Base-by-base conservation (phyloP, 768 basidiomycete species). In the Gloeophyllum trabeum region DNA sequence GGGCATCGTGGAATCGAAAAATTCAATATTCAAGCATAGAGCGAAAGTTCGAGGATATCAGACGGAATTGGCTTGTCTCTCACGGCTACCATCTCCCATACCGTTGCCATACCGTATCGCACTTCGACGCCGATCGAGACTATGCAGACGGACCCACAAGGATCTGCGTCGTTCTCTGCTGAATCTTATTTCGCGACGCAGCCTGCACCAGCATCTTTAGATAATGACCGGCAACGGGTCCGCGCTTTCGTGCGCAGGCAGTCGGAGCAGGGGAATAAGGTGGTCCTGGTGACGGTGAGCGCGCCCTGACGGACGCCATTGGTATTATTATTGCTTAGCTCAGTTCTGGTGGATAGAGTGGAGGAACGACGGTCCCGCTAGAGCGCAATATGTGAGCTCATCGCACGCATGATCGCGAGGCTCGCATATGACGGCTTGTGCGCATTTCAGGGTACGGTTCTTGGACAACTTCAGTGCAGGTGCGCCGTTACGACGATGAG, bases 391-490 rank as follows among this genome's bases (percentile, higher is more conserved):
- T 97, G 96, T 97, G 73, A 79, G 93, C 70, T 42, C 22, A 16
- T 40, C 37, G 28, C 30, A 20, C 42, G 22, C 39, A 43, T 58
- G 40, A 45, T 45, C 46, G 44, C 47, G n/a, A n/a, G n/a, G n/a
- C n/a, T n/a, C n/a, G n/a, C n/a, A n/a, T n/a, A n/a, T n/a, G n/a
- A n/a, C n/a, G n/a, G n/a, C 48, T 46, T 51, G 55, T 57, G 26
- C 21, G 30, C 35, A n/a, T 47, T 44, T 49, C 54, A 99, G 94
- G 52, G 96, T 99, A 37, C 88, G 96, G 40, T 99, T 97, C 60
- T 71, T 99, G 22, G 94, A 98, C 59, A 98, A 99, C 67, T 98
- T 98, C 63, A 96, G 92, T 61, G 94, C 96, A 46, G 91, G 91
- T 86, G 37, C 46, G 81, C 55, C 24, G 2, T n/a, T n/a, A n/a